These are phyloP conservation scores for Aciculoconidium aculeatum DNA, from an alignment of 805 yeast species.

Conservation along the genomic window DNA sequence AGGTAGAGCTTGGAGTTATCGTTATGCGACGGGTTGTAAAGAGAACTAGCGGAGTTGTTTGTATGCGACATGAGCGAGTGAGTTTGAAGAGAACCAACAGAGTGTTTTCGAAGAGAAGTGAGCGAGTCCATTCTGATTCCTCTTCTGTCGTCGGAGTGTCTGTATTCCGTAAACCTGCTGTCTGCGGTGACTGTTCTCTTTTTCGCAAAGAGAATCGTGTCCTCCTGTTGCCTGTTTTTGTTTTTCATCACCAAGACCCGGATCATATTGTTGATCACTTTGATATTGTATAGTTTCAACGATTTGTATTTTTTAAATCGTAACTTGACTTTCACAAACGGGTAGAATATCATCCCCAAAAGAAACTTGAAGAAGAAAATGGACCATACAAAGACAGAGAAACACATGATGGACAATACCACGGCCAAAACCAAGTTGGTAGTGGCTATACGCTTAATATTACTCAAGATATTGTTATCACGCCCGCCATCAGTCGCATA, in stretches of 20 bases:
- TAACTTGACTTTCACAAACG: constrained; percentile 46
- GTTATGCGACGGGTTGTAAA: no score
- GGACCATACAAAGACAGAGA: constrained; percentile 70
- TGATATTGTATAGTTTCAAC: constrained; percentile 57
- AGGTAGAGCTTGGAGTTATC: constrained; percentile 4
- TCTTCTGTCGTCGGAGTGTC: no score
- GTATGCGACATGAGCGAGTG: no score
- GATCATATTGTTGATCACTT: constrained; percentile 52
- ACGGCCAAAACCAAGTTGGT: constrained; percentile 61
- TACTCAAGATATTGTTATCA: constrained; percentile 34
- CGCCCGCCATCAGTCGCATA: constrained; percentile 45
- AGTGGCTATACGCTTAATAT: constrained; percentile 53
- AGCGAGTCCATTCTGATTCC: no score
- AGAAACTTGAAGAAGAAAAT: constrained; percentile 54
- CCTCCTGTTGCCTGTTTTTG: constrained; percentile 4
- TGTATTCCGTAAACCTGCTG: no score
- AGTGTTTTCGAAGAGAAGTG: no score
- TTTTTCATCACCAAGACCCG: constrained; percentile 42
- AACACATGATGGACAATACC: constrained; percentile 68
- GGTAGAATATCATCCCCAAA: constrained; percentile 46
- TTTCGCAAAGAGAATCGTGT: constrained; percentile 3
- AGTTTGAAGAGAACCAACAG: no score
- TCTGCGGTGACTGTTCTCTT: no score
- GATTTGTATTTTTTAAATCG: constrained; percentile 34
- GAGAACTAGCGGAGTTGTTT: constrained; percentile 1